Evolutionary conservation across 371 early-diverging fungal genomes (phyloP).

Genomic region (Rhizopus delemar): DNA sequence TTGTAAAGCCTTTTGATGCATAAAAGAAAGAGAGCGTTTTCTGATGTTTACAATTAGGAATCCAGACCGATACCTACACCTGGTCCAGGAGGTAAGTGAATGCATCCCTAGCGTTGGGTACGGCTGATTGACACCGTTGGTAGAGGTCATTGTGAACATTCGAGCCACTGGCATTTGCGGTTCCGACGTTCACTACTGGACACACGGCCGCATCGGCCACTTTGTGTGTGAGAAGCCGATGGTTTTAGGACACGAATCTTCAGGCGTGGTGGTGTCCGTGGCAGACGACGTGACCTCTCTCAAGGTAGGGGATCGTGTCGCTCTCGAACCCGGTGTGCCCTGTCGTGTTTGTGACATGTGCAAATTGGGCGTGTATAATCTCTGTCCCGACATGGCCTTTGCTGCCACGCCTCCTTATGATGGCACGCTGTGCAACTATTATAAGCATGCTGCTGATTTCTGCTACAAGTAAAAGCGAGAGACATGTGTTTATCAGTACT

Average conservation of each 20-base stretch:
- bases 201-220: slow-evolving; percentile 49
- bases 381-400: slow-evolving; percentile 53
- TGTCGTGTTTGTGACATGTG: slow-evolving; percentile 62
- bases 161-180: slow-evolving; percentile 56
- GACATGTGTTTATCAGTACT: not conserved
- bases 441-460: slow-evolving; percentile 53
- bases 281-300: slow-evolving; percentile 58
- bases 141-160: slow-evolving; percentile 52
- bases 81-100: slow-evolving; percentile 20
- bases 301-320: slow-evolving; percentile 73
- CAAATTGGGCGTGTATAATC: slow-evolving; percentile 49
- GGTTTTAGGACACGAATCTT: slow-evolving; percentile 81
- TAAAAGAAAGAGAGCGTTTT: not conserved
- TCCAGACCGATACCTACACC: slow-evolving; percentile 23
- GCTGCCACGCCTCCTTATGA: slow-evolving; percentile 59
- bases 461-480: slow-evolving; percentile 47
- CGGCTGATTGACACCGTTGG: not conserved
- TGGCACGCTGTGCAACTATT: slow-evolving; percentile 53
- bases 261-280: slow-evolving; percentile 63
- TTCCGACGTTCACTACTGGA: slow-evolving; percentile 56
- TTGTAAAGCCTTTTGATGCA: slow-evolving; percentile 9
- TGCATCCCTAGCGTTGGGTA: too few species aligned
- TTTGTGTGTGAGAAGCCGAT: slow-evolving; percentile 56
- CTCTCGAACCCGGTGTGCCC: slow-evolving; percentile 66
- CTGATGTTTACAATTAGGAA: slow-evolving; percentile 12